Base-by-base conservation (phyloP, 192 early-diverging fungal species). In the Dimargaris cristalligena region DNA sequence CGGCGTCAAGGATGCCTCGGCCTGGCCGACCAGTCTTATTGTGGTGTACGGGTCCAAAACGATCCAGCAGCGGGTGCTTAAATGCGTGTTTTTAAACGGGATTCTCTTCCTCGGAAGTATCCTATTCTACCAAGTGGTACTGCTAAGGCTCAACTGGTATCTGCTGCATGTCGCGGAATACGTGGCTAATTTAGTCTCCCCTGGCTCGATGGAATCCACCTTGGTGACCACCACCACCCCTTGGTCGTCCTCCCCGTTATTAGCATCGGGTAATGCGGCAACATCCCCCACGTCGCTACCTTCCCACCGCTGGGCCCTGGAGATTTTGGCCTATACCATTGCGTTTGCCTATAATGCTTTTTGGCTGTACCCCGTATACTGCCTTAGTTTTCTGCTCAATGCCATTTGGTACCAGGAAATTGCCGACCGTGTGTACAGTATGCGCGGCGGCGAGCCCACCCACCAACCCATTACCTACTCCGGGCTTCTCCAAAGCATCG, bases 361-460 rank as follows among this genome's bases (percentile, higher is more conserved):
- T n/a, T 83, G 80, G 80, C 57, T 76, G 28, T 78, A 76, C 44
- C 80, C 81, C 13, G 52, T 79, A 14, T 78, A 76, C 62, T 30
- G 65, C 14, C 50, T 75, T 14, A 74, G 71, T 51, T 73, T 80
- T 46, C 54, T 78, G 2, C 56, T 80, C 33, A 80, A 75, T 52
- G 33, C 73, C 20, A 63, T 71, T 8, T 78, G 74, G 75, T 83
- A 79, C 58, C 74, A 80, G 59, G 54, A 65, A 31, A 82, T 82
- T 50, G 81, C 81, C 2, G 69, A 76, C 34, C 55, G 74, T 14
- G 65, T 68, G 44, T 77, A 66, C 64, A 38, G 41, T 32, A 63
- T 80, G 58, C 65, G 73, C 30, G 63, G 67, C 31, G 75, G 73
- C 20, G 60, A 71, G 57, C 61, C 75, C 0, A 47, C 60, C 20